Conservation (phyloP, 2,329 filamentous ascomycete genomes). For the Lasiodiplodia sp. region DNA sequence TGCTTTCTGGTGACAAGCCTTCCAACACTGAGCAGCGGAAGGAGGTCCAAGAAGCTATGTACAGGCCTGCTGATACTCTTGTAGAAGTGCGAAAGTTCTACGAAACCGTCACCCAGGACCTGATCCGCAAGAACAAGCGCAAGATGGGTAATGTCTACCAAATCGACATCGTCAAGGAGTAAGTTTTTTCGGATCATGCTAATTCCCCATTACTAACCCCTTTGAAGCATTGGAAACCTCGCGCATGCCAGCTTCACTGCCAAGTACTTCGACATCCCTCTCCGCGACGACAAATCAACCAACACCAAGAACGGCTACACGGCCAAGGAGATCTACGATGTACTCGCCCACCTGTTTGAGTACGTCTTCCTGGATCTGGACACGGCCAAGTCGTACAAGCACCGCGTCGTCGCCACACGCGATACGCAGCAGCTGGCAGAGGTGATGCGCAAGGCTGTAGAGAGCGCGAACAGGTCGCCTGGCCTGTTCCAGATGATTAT, state of each 20-base stretch:
- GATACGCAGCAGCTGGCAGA: conserved; percentile 24
- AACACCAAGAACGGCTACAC: conserved; percentile 35
- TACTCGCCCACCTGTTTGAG: conserved; percentile 38
- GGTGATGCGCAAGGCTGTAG: conserved; percentile 23
- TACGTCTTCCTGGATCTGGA: conserved; percentile 42
- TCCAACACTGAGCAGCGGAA: conserved; percentile 33
- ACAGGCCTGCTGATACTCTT: conserved; percentile 33
- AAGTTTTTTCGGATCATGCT: background rate
- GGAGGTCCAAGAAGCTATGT: conserved; percentile 32
- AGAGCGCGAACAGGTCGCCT: background rate
- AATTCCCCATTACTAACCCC: background rate
- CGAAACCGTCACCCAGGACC: conserved; percentile 35
- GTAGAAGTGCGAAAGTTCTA: conserved; percentile 36
- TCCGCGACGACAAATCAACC: conserved; percentile 31
- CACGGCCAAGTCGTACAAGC: conserved; percentile 36
- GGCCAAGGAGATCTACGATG: conserved; percentile 38
- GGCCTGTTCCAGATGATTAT: conserved; percentile 19
- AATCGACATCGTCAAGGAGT: conserved; percentile 39
- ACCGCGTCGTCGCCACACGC: conserved; percentile 25
- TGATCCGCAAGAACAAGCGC: conserved; percentile 41
- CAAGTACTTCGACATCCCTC: conserved; percentile 39
- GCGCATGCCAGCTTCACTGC: conserved; percentile 42
- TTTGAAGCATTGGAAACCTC: conserved; percentile 37
- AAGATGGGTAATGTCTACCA: conserved; percentile 43
- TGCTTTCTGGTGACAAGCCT: conserved; percentile 35